A percentile compares a stretch with the other conserved stretches of the same genome.
phyloP scores from a whole-genome alignment of 345 rosid genomes.

The Turnera subulata region DNA sequence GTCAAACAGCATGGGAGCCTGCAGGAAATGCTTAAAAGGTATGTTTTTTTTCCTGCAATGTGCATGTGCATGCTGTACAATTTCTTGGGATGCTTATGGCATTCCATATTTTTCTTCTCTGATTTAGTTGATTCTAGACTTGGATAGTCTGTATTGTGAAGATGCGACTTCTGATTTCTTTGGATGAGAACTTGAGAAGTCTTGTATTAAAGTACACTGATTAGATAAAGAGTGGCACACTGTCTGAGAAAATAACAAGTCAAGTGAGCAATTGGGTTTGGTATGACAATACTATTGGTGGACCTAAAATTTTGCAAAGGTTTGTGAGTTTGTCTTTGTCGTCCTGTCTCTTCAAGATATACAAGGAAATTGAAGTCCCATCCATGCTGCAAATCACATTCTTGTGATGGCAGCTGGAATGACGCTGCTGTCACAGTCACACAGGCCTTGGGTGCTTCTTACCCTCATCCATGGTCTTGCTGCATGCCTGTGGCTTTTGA shows the following conservation, averaged over 20 bases:
- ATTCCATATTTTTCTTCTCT: not conserved
- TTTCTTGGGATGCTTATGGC: not conserved
- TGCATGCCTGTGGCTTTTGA: no score
- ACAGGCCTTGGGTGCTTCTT: no score
- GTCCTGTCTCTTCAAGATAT: no score
- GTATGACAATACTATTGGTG: no score
- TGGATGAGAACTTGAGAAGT: not conserved
- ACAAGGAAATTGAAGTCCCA: no score
- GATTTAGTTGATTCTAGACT: not conserved
- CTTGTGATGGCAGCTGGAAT: no score
- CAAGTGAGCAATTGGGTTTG: no score
- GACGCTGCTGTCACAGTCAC: no score
- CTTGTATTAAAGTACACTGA: not conserved
- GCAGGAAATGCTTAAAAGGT: slow-evolving; percentile 85
- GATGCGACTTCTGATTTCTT: not conserved
- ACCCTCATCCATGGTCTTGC: no score
- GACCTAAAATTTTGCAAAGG: no score
- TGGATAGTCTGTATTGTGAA: not conserved
- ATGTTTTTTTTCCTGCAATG: slow-evolving; percentile 15
- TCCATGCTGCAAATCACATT: no score
- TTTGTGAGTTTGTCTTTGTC: no score
- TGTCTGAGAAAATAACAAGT: not conserved
- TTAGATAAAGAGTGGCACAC: not conserved
- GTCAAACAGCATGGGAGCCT: slow-evolving; percentile 64
- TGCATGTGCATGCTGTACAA: slow-evolving; percentile 1